Percentiles rank a stretch among this genome's conserved stretches.
Evolutionary conservation across 805 yeast species (phyloP).

Genomic region (Lipomyces spencermartinsiae): DNA sequence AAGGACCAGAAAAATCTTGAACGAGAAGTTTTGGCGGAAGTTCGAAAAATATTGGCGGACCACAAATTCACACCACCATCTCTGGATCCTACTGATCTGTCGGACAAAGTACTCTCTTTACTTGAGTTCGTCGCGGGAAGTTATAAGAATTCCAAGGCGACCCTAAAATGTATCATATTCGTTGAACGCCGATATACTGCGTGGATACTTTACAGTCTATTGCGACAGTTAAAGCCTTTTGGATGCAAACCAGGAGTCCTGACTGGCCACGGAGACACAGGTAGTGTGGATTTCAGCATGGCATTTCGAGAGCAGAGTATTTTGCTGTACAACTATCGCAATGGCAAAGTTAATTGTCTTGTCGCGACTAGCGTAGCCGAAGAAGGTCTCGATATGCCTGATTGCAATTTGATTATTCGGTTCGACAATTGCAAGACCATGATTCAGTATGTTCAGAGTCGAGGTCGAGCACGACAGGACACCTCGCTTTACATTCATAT

Average conservation of each 20-base stretch:
- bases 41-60: background rate
- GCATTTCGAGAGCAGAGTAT: slow-evolving; percentile 17
- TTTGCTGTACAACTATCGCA: slow-evolving; percentile 16
- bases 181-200: slow-evolving; percentile 22
- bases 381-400: slow-evolving; percentile 32
- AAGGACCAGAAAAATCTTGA: background rate
- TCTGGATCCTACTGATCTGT: slow-evolving; percentile 3
- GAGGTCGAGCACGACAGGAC: slow-evolving; percentile 27
- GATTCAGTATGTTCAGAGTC: slow-evolving; percentile 21
- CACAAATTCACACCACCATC: slow-evolving; percentile 5
- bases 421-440: slow-evolving; percentile 19
- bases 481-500: slow-evolving; percentile 15
- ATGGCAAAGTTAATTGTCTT: slow-evolving; percentile 14
- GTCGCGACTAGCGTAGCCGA: slow-evolving; percentile 30
- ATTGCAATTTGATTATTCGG: slow-evolving; percentile 24
- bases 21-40: background rate
- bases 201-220: slow-evolving; percentile 10
- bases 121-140: slow-evolving; percentile 1
- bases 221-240: background rate
- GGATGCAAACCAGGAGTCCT: slow-evolving; percentile 15
- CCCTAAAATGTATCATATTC: slow-evolving; percentile 11
- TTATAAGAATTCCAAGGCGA: background rate
- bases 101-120: slow-evolving; percentile 17
- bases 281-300: slow-evolving; percentile 16
- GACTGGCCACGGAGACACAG: slow-evolving; percentile 19